These are phyloP conservation scores for Scutellaria galericulata DNA, from an alignment of 257 asterid genomes.

Conservation along the genomic window DNA sequence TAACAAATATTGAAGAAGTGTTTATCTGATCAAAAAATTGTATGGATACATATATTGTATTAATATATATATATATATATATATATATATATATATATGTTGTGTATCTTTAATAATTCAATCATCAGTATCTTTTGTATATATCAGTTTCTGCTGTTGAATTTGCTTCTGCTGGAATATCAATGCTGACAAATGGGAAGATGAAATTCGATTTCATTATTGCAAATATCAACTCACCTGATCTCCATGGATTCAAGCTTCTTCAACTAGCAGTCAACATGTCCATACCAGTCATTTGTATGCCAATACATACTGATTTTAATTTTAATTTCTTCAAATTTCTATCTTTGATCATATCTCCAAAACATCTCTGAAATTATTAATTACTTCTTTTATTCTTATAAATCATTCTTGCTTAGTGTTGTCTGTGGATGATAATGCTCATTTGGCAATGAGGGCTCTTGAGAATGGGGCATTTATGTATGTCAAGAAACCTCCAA, in stretches of 20 bases:
- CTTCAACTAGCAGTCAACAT: constrained; percentile 37
- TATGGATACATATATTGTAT: too few relatives aligned
- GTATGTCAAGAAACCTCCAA: constrained; percentile 41
- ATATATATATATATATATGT: too few relatives aligned
- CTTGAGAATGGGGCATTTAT: constrained; percentile 47
- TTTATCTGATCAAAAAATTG: too few relatives aligned
- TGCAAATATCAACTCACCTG: constrained; percentile 52
- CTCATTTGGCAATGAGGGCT: constrained; percentile 37
- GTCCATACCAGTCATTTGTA: constrained; percentile 47
- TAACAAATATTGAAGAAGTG: too few relatives aligned
- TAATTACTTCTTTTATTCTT: too few relatives aligned
- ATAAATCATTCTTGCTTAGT: constrained; percentile 21
- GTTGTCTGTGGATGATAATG: constrained; percentile 40
- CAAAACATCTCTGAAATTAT: neutral
- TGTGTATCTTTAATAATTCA: neutral
- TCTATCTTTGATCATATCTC: neutral
- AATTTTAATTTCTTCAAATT: too few relatives aligned
- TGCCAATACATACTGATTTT: neutral
- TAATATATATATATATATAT: too few relatives aligned
- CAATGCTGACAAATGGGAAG: constrained; percentile 39
- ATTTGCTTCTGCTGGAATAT: constrained; percentile 35
- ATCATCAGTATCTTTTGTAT: neutral
- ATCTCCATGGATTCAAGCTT: constrained; percentile 47
- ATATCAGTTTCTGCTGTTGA: constrained; percentile 36
- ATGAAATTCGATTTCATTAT: constrained; percentile 41